phyloP scores from a whole-genome alignment of 129 eudicot species.

The Flaveria linearis region DNA sequence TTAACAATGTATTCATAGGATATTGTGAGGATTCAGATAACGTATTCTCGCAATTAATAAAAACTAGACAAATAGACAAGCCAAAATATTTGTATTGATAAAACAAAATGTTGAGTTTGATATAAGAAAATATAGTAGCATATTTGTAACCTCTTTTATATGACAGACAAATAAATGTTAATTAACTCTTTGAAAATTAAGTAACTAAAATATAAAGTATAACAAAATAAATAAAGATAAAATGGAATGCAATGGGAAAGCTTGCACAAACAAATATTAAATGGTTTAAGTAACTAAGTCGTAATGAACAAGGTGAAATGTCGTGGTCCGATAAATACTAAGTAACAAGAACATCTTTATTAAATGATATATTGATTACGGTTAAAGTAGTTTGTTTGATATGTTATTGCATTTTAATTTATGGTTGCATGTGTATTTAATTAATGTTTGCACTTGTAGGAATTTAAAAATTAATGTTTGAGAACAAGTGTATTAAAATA shows the following conservation, averaged over 20 bases:
- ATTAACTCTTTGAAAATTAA: background rate
- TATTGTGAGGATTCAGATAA: too few relatives aligned
- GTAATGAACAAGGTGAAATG: slow-evolving; percentile 16
- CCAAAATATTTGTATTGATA: too few relatives aligned
- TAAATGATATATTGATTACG: background rate
- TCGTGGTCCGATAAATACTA: slow-evolving; percentile 10
- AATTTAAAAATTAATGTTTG: background rate
- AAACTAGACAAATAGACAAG: too few relatives aligned
- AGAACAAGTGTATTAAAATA: too few relatives aligned
- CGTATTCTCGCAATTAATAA: too few relatives aligned
- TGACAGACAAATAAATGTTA: background rate
- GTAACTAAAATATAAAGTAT: background rate
- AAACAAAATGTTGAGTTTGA: background rate
- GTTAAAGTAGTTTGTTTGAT: background rate
- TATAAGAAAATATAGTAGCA: background rate
- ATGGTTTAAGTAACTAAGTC: slow-evolving; percentile 13
- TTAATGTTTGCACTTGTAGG: background rate
- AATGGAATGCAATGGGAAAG: background rate
- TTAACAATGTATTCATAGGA: too few relatives aligned
- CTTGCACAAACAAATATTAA: slow-evolving; percentile 1
- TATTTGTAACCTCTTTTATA: background rate
- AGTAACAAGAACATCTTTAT: slow-evolving; percentile 7
- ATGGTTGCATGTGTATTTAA: background rate
- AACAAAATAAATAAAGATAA: background rate
- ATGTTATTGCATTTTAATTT: background rate